Conservation (phyloP, 2,329 filamentous ascomycete genomes). For the Immersiporthe knoxdaviesiana region DNA sequence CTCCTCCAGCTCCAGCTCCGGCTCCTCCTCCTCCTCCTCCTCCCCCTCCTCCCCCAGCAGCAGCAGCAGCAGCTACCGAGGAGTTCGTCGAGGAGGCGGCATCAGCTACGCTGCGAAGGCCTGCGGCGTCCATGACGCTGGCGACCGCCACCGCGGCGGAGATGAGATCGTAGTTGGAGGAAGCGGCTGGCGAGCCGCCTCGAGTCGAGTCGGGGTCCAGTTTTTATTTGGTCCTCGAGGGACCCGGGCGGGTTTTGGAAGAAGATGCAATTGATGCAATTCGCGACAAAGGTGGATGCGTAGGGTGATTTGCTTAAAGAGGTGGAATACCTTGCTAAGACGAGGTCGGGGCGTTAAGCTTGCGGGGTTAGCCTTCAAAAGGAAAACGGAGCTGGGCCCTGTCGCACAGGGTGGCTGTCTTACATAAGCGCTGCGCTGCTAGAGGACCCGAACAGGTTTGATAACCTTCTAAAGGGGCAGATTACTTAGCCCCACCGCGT, state of each 20-base stretch:
- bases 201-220: constrained; percentile 16
- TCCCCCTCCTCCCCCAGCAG: background rate
- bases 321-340: constrained; percentile 21
- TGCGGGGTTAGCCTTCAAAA: constrained; percentile 24
- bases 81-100: background rate
- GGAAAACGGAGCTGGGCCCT: constrained; percentile 6
- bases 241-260: constrained; percentile 13
- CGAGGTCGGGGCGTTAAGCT: constrained; percentile 5
- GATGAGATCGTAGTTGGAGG: constrained; percentile 14
- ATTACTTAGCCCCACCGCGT: background rate
- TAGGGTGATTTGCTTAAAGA: constrained; percentile 26
- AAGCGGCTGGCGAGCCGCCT: background rate
- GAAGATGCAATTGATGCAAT: constrained; percentile 29
- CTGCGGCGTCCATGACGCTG: constrained; percentile 22
- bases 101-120: constrained; percentile 7
- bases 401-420: background rate
- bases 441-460: background rate
- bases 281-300: constrained; percentile 18
- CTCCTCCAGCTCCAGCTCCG: background rate
- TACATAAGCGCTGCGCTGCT: constrained; percentile 8
- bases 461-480: constrained; percentile 17
- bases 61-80: background rate
- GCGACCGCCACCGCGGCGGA: constrained; percentile 25
- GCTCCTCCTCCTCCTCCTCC: background rate
- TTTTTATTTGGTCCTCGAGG: constrained; percentile 25